These are phyloP conservation scores for Lachancea nothofagi DNA, from an alignment of 805 yeast genomes.

Conservation along the genomic window DNA sequence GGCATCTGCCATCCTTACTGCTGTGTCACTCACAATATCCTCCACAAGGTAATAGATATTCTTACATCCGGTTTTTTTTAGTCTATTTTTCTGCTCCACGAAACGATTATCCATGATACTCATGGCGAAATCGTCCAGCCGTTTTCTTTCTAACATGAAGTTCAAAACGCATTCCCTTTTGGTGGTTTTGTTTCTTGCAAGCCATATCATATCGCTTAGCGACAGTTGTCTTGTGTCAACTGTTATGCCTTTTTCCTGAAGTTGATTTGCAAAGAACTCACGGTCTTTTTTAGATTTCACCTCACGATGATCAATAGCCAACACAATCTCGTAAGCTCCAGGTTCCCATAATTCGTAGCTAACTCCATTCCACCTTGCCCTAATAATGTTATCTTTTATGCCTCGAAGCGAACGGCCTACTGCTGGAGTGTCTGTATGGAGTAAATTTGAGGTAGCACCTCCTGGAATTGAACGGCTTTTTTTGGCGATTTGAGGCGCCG, in stretches of 20 bases:
- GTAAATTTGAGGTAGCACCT: no score
- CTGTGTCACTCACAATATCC: slow-evolving; percentile 45
- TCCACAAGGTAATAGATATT: slow-evolving; percentile 76
- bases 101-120: slow-evolving; percentile 88
- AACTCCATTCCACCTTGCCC: slow-evolving; percentile 21
- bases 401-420: not conserved
- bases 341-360: slow-evolving; percentile 50
- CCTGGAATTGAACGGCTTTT: not conserved
- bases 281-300: slow-evolving; percentile 63
- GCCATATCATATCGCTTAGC: slow-evolving; percentile 88
- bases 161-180: slow-evolving; percentile 65
- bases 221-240: slow-evolving; percentile 55
- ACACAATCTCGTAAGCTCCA: slow-evolving; percentile 51
- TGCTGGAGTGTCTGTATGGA: not conserved
- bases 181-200: slow-evolving; percentile 60
- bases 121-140: slow-evolving; percentile 76
- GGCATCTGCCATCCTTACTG: slow-evolving; percentile 48
- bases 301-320: slow-evolving; percentile 79
- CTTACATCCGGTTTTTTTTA: slow-evolving; percentile 60
- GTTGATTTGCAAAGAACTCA: slow-evolving; percentile 56
- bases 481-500: no score
- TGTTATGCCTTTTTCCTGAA: slow-evolving; percentile 44
- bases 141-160: slow-evolving; percentile 82
- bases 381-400: slow-evolving; percentile 9
- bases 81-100: slow-evolving; percentile 76